A percentile compares a stretch with the other conserved stretches of the same genome.
Evolutionary conservation across 371 early-diverging fungal genomes (phyloP).

Genomic region (Paramicrosporidium saccamoebae): DNA sequence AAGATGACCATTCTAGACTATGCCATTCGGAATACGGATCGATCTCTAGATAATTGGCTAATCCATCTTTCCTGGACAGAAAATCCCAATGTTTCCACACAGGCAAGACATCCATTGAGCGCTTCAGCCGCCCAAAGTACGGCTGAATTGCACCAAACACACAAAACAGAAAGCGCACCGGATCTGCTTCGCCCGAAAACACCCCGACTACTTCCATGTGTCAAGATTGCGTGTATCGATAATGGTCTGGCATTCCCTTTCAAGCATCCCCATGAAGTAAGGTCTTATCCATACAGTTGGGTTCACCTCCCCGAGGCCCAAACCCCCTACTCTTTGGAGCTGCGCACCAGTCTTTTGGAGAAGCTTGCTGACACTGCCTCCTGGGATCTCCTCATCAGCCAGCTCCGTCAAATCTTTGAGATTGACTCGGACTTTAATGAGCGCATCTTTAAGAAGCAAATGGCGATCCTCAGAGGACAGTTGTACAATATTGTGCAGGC

Average conservation of each 20-base stretch:
- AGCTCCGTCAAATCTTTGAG: slow-evolving; percentile 20
- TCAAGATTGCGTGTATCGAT: slow-evolving; percentile 52
- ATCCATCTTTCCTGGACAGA: slow-evolving; percentile 21
- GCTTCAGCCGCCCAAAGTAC: no score
- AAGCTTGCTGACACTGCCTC: slow-evolving; percentile 27
- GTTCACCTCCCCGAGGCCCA: slow-evolving; percentile 19
- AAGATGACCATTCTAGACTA: slow-evolving; percentile 49
- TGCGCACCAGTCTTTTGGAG: slow-evolving; percentile 19
- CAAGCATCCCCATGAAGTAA: slow-evolving; percentile 63
- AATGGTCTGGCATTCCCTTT: slow-evolving; percentile 70
- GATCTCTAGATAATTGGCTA: slow-evolving; percentile 74
- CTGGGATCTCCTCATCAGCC: slow-evolving; percentile 33
- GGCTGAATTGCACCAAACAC: no score
- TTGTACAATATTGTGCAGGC: slow-evolving; percentile 39
- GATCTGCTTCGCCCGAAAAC: slow-evolving; percentile 1
- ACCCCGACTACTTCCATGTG: slow-evolving; percentile 3
- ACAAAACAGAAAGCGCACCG: slow-evolving; percentile 1
- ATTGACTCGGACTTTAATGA: slow-evolving; percentile 35
- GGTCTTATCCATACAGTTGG: slow-evolving; percentile 71
- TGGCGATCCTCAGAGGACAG: slow-evolving; percentile 52
- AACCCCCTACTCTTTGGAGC: slow-evolving; percentile 21
- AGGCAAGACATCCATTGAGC: no score
- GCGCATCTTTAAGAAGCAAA: slow-evolving; percentile 38
- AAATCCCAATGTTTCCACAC: no score
- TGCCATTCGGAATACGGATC: slow-evolving; percentile 59